Evolutionary conservation across 2,329 filamentous ascomycete genomes (phyloP), one percentile per base, ranked within the genome.

Genomic region (Ceratocystis destructans): DNA sequence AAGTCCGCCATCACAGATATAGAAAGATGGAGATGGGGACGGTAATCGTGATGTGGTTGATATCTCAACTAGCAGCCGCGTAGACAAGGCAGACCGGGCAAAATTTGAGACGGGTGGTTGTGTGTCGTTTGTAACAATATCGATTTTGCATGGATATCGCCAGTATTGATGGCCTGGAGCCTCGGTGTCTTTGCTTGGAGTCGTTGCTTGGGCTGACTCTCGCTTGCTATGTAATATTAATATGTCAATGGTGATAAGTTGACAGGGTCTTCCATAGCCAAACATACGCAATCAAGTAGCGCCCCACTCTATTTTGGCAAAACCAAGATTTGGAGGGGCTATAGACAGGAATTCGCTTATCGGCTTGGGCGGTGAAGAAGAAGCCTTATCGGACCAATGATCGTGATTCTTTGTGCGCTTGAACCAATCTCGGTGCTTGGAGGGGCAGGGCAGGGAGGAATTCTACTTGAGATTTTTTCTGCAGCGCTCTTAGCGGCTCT

Each of bases 1-100:
- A 83, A 78, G 71, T 76, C 77, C 63, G 79, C 77, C 81, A 83
- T 83, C 70, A 28, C 71, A 65, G 22, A 20, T 20, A 10, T 48
- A 22, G 17, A n/a, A 22, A 50, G n/a, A 50, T 48, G 46, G 17
- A 20, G 8, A 50, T 50, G 48, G n/a, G 20, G 22, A 41, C n/a
- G 46, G 46, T 48, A 48, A 25, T 28, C 20, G 12, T 53, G 20
- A 53, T 41, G 37, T 41, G 10, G 10, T 12, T 41, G 37, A 15
- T 41, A 41, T 15, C 37, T 12, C 15, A 41, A 10, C 37, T 41
- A 5, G 37, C 10, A 41, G 4, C 4, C 37, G 37, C 37, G 37
- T 12, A 41, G 37, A 41, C 37, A 41, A 15, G 37, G 37, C 37
- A 41, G 8, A 37, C 37, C 12, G 12, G 37, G 12, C 37, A 41